Evolutionary conservation across 106 monocot genomes (phyloP).

Genomic region (Gastrodia elata): DNA sequence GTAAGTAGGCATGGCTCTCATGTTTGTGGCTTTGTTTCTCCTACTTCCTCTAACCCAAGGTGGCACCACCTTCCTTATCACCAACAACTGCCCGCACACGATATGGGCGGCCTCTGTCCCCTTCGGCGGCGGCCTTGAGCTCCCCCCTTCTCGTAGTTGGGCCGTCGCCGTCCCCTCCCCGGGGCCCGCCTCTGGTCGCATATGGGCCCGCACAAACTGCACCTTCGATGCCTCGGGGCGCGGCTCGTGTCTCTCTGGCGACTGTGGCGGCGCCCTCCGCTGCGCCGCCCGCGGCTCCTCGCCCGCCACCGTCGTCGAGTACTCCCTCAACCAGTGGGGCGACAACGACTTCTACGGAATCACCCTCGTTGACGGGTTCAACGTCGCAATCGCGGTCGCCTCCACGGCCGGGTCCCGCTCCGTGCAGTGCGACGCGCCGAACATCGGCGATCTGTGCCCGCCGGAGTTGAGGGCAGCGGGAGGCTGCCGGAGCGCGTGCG

Average conservation of each 20-base stretch:
- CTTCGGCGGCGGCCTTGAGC: not conserved
- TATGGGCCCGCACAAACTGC: slow-evolving; percentile 7
- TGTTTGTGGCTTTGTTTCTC: too few species aligned
- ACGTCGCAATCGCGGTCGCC: slow-evolving; percentile 20
- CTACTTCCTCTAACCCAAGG: not conserved
- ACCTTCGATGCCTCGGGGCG: not conserved
- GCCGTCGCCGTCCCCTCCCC: not conserved
- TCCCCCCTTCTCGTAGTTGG: slow-evolving; percentile 2
- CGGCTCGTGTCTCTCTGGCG: slow-evolving; percentile 2
- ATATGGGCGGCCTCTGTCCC: slow-evolving; percentile 2
- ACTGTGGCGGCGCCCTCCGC: not conserved
- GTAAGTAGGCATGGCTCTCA: too few species aligned
- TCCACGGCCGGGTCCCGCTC: slow-evolving; percentile 12
- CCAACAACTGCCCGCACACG: slow-evolving; percentile 3
- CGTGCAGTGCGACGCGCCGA: slow-evolving; percentile 12
- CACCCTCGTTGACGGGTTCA: slow-evolving; percentile 32
- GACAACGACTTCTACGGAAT: slow-evolving; percentile 27
- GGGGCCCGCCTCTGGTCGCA: not conserved
- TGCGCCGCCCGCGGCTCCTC: not conserved
- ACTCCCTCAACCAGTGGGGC: slow-evolving; percentile 3
- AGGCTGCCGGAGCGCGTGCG: slow-evolving; percentile 37
- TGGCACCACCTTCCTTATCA: slow-evolving; percentile 1
- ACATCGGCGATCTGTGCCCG: slow-evolving; percentile 31
- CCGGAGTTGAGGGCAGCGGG: slow-evolving; percentile 23
- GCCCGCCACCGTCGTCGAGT: not conserved